Base-by-base conservation (phyloP, 1,284 basidiomycete genomes). In the Leccinum fuscescens region DNA sequence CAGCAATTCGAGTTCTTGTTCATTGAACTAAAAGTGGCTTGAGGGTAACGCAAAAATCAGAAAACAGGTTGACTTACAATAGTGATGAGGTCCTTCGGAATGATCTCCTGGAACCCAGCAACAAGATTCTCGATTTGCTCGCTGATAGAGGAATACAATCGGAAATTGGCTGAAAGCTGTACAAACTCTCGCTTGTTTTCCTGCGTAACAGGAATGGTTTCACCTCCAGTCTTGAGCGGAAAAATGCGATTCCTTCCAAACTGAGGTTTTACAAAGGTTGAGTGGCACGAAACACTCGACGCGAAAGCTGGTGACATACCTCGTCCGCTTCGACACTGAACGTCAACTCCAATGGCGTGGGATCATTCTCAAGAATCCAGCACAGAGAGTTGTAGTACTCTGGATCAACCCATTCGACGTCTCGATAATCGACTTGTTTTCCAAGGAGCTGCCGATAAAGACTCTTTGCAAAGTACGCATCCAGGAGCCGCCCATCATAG, bases 141-240 rank as follows among this genome's bases (percentile, higher is more conserved):
- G 73, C 92, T 92, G 79, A 98, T 98, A 9, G 95, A 97, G 61
- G 92, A 92, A 69, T 94, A 93, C 29, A 99, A 79, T 22, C 96
- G 86, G 75, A 98, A 97, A 72, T 96, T 87, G 62, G 93, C 89
- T 56, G 93, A 90, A 27, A 95, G 80, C 69, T 95, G 93, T 35
- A 99, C 95, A 72, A 98, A 99, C 76, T 99, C 97, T 62, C 89
- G 85, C 80, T 93, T 97, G 80, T 98, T 99, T 68, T 96, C 94
- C 70, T 97, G 89, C 2, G 95, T 97, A 49, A 98, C 96, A 11
- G 91, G 80, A 44, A 94, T 83, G 24, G 83, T 77, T 62, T 92
- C 87, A 7, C 96, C 96, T 54, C 86, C 86, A 58, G 90, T 86
- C 72, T 96, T 96, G 68, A 98, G 78, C 56, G 92, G 86, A 58